Evolutionary conservation across 768 basidiomycete genomes (phyloP).

Genomic region (Imleria badia): DNA sequence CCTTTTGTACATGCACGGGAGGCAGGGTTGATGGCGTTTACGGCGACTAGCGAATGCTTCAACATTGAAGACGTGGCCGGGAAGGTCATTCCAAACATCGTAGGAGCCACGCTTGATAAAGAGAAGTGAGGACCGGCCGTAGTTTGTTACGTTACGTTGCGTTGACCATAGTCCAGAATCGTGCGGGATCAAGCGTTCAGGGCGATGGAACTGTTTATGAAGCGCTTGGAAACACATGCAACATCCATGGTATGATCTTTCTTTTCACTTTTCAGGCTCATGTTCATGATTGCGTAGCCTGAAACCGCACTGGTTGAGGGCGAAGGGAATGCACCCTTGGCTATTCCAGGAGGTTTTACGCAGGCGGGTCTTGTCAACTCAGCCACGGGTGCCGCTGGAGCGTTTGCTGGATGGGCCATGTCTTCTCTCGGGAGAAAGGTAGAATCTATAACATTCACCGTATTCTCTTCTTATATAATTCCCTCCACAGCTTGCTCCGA

Average conservation of each 20-base stretch:
- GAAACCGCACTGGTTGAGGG: slow-evolving; percentile 51
- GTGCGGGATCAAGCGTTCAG: slow-evolving; percentile 98
- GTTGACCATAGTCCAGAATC: slow-evolving; percentile 46
- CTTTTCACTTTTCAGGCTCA: not conserved
- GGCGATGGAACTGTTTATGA: slow-evolving; percentile 84
- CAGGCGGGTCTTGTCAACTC: slow-evolving; percentile 63
- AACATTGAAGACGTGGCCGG: slow-evolving; percentile 84
- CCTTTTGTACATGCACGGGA: slow-evolving; percentile 90
- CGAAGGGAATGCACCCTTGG: slow-evolving; percentile 23
- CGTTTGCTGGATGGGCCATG: slow-evolving; percentile 95
- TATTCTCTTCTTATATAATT: not conserved
- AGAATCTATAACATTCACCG: not conserved
- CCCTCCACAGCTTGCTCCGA: slow-evolving; percentile 54
- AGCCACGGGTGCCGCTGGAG: slow-evolving; percentile 89
- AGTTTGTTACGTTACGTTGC: not conserved
- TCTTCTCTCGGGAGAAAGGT: slow-evolving; percentile 86
- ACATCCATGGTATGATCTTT: slow-evolving; percentile 67
- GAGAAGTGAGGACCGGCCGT: slow-evolving; percentile 78
- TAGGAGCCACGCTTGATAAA: slow-evolving; percentile 79
- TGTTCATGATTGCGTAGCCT: slow-evolving; percentile 40
- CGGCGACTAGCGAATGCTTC: slow-evolving; percentile 90
- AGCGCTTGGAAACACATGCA: slow-evolving; percentile 77
- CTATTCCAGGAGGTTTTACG: slow-evolving; percentile 31
- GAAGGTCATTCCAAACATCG: slow-evolving; percentile 86
- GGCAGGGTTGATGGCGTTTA: slow-evolving; percentile 93